phyloP scores from a whole-genome alignment of 176 grass and related monocot species.

The Chloris gayana region DNA sequence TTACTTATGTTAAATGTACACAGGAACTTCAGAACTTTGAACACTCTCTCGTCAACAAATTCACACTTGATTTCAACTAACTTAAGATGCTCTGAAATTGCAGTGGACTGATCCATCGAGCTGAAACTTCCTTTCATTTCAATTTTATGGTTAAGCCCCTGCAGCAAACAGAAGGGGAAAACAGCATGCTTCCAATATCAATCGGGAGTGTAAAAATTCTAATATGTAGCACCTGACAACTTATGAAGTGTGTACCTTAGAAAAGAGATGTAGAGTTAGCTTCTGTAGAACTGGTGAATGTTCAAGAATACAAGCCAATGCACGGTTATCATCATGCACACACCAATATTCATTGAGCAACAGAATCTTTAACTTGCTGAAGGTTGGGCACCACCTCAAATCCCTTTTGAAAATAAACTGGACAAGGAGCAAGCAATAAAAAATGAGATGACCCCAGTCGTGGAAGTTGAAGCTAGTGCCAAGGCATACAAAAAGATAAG shows the following conservation, averaged over 20 bases:
- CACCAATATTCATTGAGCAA: background rate
- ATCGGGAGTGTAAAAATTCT: background rate
- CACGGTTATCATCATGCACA: background rate
- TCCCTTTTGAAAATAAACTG: conserved; percentile 11
- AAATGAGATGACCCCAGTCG: too few relatives aligned
- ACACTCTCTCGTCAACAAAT: too few relatives aligned
- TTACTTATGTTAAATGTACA: background rate
- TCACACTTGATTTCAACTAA: too few relatives aligned
- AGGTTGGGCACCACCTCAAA: conserved; percentile 31
- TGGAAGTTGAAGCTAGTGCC: too few relatives aligned
- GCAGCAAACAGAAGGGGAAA: too few relatives aligned
- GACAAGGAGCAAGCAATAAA: too few relatives aligned
- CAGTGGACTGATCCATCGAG: background rate
- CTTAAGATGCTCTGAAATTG: too few relatives aligned
- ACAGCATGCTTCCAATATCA: background rate
- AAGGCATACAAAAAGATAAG: too few relatives aligned
- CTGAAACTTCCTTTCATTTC: background rate
- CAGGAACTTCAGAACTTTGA: too few relatives aligned
- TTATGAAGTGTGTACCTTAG: background rate
- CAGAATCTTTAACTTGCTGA: conserved; percentile 15
- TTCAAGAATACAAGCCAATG: conserved; percentile 22
- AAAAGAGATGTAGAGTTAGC: conserved; percentile 7
- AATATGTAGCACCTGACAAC: background rate
- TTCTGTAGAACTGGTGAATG: conserved; percentile 20
- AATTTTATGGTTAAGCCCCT: background rate